Percentiles rank a stretch among this genome's conserved stretches.
Conservation (phyloP, 495 filamentous ascomycete species). For the Penicillium maclennaniae region DNA sequence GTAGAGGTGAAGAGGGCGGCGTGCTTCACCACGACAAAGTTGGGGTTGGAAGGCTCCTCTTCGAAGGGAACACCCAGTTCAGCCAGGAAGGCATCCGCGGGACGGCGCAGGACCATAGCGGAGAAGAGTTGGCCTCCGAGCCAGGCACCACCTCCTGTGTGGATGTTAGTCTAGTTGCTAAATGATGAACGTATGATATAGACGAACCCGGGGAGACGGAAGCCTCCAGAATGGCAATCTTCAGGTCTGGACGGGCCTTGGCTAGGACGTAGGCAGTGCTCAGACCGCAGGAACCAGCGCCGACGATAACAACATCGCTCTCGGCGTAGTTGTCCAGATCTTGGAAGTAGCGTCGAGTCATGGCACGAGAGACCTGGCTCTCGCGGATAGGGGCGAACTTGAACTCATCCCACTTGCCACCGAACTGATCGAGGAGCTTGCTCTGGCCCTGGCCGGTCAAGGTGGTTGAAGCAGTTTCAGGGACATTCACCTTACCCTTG, state of each 20-base stretch:
- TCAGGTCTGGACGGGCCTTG: slow-evolving; percentile 80
- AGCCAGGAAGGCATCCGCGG: slow-evolving; percentile 75
- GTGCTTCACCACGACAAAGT: slow-evolving; percentile 89
- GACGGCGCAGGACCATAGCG: slow-evolving; percentile 92
- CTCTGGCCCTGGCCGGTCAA: slow-evolving; percentile 37
- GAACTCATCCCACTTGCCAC: slow-evolving; percentile 72
- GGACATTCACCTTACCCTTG: slow-evolving; percentile 45
- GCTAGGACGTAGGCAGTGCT: slow-evolving; percentile 79
- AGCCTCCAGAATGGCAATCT: slow-evolving; percentile 88
- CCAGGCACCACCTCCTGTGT: slow-evolving; percentile 76
- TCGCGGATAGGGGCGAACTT: slow-evolving; percentile 82
- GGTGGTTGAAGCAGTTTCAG: slow-evolving; percentile 35
- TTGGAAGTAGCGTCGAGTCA: slow-evolving; percentile 86
- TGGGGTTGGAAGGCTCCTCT: slow-evolving; percentile 75
- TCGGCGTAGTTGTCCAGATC: slow-evolving; percentile 88
- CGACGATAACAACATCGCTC: slow-evolving; percentile 86
- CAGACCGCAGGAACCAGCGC: slow-evolving; percentile 82
- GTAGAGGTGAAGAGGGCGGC: slow-evolving; percentile 88
- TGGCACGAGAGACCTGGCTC: slow-evolving; percentile 84
- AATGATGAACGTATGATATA: not conserved
- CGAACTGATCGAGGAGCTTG: slow-evolving; percentile 58
- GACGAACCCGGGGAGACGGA: slow-evolving; percentile 66
- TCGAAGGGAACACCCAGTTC: slow-evolving; percentile 83
- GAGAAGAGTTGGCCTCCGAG: slow-evolving; percentile 88
- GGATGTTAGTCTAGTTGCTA: not conserved